Evolutionary conservation across 148 eudicot species (phyloP).

Genomic region (Heliosperma pusillum): DNA sequence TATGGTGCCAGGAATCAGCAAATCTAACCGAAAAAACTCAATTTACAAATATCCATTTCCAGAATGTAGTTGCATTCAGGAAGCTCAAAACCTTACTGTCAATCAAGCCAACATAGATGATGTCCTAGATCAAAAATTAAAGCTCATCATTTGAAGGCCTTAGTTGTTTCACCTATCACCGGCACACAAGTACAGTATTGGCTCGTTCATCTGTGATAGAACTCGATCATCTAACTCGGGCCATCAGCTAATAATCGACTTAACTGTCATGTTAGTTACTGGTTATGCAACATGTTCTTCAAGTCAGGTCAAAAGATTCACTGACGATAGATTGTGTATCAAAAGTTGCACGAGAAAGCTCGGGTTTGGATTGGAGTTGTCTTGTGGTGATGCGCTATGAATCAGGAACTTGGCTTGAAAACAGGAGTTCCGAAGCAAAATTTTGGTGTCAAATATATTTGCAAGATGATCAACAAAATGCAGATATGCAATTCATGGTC

Average conservation of each 20-base stretch:
- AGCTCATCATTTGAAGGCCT: constrained; percentile 22
- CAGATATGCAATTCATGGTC: constrained; percentile 6
- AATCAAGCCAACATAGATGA: constrained; percentile 21
- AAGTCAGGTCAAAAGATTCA: not conserved
- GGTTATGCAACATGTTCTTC: not conserved
- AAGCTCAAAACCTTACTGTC: constrained; percentile 44
- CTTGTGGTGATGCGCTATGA: constrained; percentile 9
- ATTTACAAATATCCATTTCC: constrained; percentile 68
- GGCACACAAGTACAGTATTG: not conserved
- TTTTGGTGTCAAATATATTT: constrained; percentile 3
- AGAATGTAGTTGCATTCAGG: constrained; percentile 68
- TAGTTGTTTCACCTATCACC: not conserved
- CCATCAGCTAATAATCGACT: not conserved
- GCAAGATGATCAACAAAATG: constrained; percentile 8
- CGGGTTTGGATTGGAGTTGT: not conserved
- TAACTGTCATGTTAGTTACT: constrained; percentile 1
- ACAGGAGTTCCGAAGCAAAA: not conserved
- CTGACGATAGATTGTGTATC: too few species aligned
- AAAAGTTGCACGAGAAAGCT: not conserved
- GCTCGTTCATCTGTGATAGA: constrained; percentile 7
- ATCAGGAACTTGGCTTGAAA: not conserved
- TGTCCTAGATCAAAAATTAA: constrained; percentile 24
- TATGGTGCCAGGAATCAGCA: constrained; percentile 51
- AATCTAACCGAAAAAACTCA: constrained; percentile 58
- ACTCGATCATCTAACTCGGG: not conserved